These are phyloP conservation scores for Phanerochaete sordida DNA, from an alignment of 768 basidiomycete genomes.

Conservation along the genomic window DNA sequence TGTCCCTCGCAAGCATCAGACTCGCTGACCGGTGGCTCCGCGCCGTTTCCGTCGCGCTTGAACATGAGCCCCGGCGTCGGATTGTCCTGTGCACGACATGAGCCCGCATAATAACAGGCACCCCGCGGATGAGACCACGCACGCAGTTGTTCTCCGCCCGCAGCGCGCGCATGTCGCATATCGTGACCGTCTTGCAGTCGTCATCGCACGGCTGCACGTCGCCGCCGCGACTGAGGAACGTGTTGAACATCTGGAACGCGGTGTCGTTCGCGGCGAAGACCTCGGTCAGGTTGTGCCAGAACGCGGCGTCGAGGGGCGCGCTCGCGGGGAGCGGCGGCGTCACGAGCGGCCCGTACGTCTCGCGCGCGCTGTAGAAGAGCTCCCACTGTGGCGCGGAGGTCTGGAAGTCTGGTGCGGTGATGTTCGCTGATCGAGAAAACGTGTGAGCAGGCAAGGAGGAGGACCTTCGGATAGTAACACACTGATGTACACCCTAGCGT, in stretches of 20 bases:
- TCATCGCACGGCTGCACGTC: slow-evolving; percentile 31
- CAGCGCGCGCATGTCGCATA: slow-evolving; percentile 43
- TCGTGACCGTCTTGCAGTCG: slow-evolving; percentile 36
- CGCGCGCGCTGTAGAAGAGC: slow-evolving; percentile 54
- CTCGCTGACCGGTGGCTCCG: background rate
- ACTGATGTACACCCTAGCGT: slow-evolving; percentile 49
- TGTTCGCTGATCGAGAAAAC: slow-evolving; percentile 27
- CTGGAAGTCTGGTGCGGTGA: slow-evolving; percentile 43
- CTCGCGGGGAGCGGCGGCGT: slow-evolving; percentile 27
- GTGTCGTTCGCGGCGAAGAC: slow-evolving; percentile 44
- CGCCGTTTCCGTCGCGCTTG: background rate
- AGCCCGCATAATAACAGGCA: background rate
- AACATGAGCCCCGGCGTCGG: slow-evolving; percentile 1
- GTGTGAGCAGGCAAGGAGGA: background rate
- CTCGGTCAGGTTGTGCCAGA: slow-evolving; percentile 62
- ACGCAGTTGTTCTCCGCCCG: slow-evolving; percentile 41
- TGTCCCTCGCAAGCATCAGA: slow-evolving; percentile 6
- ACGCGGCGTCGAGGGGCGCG: slow-evolving; percentile 43
- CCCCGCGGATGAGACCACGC: background rate
- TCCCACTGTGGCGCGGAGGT: slow-evolving; percentile 43
- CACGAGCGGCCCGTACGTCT: slow-evolving; percentile 45
- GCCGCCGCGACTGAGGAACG: slow-evolving; percentile 38
- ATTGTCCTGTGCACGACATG: background rate
- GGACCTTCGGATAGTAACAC: slow-evolving; percentile 16
- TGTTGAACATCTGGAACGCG: slow-evolving; percentile 44